Percentiles rank a stretch among this genome's conserved stretches.
These are phyloP conservation scores for Rhynchosporium agropyri DNA, from an alignment of 2,329 filamentous ascomycete species.

Conservation along the genomic window DNA sequence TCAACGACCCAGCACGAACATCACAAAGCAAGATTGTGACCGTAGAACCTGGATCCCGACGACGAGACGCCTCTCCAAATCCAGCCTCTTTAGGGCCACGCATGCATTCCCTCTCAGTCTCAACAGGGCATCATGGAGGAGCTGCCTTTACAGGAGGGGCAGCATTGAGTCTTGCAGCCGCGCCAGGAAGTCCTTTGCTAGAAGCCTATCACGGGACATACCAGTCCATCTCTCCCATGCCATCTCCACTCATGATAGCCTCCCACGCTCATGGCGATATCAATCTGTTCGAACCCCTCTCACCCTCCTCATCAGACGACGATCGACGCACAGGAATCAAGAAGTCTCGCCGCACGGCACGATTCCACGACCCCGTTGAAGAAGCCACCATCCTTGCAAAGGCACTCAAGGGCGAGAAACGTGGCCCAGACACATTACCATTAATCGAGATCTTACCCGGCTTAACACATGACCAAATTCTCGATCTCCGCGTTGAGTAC, in stretches of 20 bases:
- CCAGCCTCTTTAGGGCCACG: conserved; percentile 34
- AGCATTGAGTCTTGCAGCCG: conserved; percentile 51
- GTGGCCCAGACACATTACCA: conserved; percentile 65
- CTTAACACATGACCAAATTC: conserved; percentile 83
- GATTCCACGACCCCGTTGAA: conserved; percentile 84
- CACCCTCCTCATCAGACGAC: conserved; percentile 55
- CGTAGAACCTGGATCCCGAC: conserved; percentile 38
- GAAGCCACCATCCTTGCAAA: conserved; percentile 77
- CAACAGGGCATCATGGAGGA: conserved; percentile 35
- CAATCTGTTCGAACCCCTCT: conserved; percentile 52
- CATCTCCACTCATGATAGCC: conserved; percentile 70
- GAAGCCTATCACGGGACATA: conserved; percentile 95
- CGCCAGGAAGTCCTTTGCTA: conserved; percentile 81
- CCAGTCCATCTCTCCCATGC: conserved; percentile 93
- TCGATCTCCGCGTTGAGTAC: conserved; percentile 85
- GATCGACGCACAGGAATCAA: conserved; percentile 46
- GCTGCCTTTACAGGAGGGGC: conserved; percentile 10
- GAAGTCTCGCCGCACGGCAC: conserved; percentile 55
- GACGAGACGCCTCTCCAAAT: conserved; percentile 34
- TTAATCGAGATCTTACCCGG: conserved; percentile 83
- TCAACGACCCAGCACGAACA: conserved; percentile 20
- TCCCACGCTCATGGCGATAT: conserved; percentile 50
- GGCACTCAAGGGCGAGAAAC: conserved; percentile 63
- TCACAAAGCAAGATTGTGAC: conserved; percentile 38
- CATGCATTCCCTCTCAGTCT: conserved; percentile 41